Evolutionary conservation across 2,329 filamentous ascomycete species (phyloP), one percentile per base, ranked within the genome.

Genomic region (Boeremia lycopersici): DNA sequence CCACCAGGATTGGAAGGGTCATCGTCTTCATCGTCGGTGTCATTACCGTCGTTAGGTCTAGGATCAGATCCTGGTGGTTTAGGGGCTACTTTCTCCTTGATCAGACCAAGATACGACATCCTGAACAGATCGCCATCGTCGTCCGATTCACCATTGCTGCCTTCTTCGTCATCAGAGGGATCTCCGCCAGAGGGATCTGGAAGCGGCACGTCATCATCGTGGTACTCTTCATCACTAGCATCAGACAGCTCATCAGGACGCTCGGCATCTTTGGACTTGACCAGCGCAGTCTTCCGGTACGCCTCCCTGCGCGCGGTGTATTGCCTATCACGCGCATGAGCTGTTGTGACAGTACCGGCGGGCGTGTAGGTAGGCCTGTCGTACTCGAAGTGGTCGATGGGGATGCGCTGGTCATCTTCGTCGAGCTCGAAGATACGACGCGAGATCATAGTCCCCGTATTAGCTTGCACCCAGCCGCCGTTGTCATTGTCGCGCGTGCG

Each of bases 91-190:
- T 2, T 23, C 19, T 28, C 36, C 12, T 13, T 11, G 8, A 29
- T 15, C 25, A 41, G n/a, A 2, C 38, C 38, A 4, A 3, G 38
- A 29, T 41, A 41, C 13, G 38, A 29, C 6, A 12, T 12, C 3
- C 25, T 41, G 11, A 41, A 41, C 13, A 26, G 38, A 25, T 41
- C 38, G 10, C 12, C 55, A 33, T 59, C 62, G 17, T 65, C 61
- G n/a, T 61, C 62, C n/a, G 63, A 58, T 41, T 59, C 62, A 40
- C 60, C 59, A 13, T 29, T 26, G 4, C 31, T 34, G 4, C 34
- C 33, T n/a, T 15, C n/a, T n/a, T n/a, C n/a, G n/a, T n/a, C 26
- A 10, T 15, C 26, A n/a, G 39, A 28, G 13, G 36, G 13, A n/a
- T 39, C 19, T 13, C 8, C 13, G 12, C 19, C 13, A 13, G 19